Evolutionary conservation across 169 alveolate species (phyloP), one percentile per base, ranked within the genome.

Genomic region (Toxoplasma gondii): DNA sequence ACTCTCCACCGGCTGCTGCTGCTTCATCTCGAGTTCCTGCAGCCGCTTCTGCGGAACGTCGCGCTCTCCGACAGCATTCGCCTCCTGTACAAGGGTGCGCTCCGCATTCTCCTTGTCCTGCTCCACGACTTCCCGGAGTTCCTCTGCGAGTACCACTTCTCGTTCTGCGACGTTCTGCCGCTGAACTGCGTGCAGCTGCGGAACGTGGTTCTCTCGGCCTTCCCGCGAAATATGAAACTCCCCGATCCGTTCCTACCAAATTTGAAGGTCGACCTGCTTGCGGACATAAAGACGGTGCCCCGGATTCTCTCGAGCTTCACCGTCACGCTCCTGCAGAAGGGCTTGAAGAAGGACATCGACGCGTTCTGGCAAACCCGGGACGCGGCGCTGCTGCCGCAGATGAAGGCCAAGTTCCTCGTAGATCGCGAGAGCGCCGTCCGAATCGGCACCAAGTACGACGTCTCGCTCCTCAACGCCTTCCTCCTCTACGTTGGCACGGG

Each of bases 81-180:
- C 34, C 94, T 69, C 80, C 91, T 93, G 86, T 92, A 95, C 92
- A 67, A 70, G 34, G 95, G 91, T 19, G 53, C 98, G 49, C 96
- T 98, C 27, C 97, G 99, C 93, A 96, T 98, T 80, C 96, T 98
- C 53, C 96, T 98, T 93, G 97, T 98, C 80, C 94, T 98, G 93
- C 96, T 98, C 92, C 98, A 98, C 96, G 99, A 99, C 94, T 98
- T 97, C 95, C 99, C 99, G 29, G 99, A 99, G 92, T 99, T 99
- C 95, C 96, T 98, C 31, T 97, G 99, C 82, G 98, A 98, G 78
- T 99, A 98, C 96, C 97, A 99, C 95, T 97, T 97, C 93, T 97
- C 98, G 93, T 97, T 98, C 93, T 97, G 99, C 94, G 98, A 98
- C 95, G 97, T 95, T 69, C 96, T 99, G 88, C 99, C 99, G 84